A percentile compares a stretch with the other conserved stretches of the same genome.
Evolutionary conservation across 2,329 filamentous ascomycete species (phyloP).

Genomic region (Clarireedia paspali): DNA sequence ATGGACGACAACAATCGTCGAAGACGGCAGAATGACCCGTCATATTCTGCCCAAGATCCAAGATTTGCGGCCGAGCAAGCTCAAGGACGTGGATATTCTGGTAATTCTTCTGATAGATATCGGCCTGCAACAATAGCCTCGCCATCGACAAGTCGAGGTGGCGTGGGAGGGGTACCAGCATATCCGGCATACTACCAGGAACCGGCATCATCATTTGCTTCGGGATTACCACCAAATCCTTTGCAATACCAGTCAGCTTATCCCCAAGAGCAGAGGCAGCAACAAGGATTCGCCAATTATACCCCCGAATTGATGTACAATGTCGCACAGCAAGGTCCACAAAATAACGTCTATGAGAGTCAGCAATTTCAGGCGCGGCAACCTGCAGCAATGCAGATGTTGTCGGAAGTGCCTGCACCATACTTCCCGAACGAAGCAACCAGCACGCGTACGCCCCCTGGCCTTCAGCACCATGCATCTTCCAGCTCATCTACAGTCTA

Average conservation of each 20-base stretch:
- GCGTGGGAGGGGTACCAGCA: conserved; percentile 42
- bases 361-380: conserved; percentile 70
- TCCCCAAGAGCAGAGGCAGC: conserved; percentile 46
- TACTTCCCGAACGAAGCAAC: conserved; percentile 67
- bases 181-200: conserved; percentile 54
- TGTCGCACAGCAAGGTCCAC: conserved; percentile 55
- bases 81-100: conserved; percentile 22
- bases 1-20: conserved; percentile 75
- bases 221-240: conserved; percentile 31
- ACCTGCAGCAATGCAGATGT: conserved; percentile 69
- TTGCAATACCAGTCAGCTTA: conserved; percentile 26
- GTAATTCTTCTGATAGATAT: conserved; percentile 33
- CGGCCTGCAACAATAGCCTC: conserved; percentile 44
- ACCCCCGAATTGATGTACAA: conserved; percentile 71
- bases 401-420: conserved; percentile 63
- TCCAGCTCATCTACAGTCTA: conserved; percentile 54
- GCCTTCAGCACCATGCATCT: conserved; percentile 42
- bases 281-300: conserved; percentile 49
- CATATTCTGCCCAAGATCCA: conserved; percentile 51
- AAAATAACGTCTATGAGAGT: conserved; percentile 66
- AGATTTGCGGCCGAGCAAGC: conserved; percentile 37
- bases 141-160: conserved; percentile 35
- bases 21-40: conserved; percentile 68
- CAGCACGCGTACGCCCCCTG: conserved; percentile 50
- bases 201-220: conserved; percentile 41